Base-by-base conservation (phyloP, 306 rosid genomes). In the Echinosophora koreensis region DNA sequence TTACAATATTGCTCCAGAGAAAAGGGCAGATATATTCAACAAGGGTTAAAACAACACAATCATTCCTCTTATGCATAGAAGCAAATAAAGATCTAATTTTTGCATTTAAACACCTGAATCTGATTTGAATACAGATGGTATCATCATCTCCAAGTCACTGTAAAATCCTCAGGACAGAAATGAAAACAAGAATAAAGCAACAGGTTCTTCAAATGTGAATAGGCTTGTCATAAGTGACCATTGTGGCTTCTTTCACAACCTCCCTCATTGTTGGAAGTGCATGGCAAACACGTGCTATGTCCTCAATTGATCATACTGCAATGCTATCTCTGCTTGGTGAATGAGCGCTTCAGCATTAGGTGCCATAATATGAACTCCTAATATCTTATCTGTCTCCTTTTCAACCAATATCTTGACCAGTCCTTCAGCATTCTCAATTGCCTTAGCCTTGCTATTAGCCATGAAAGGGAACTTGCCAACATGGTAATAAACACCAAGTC, bases 391-490 rank as follows among this genome's bases (percentile, higher is more conserved):
- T 16, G 99, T 83, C 69, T 92, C 97, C 88, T 91, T 89, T 7
- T 96, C 99, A 17, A 97, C 99, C 77, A 96, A 22, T 72, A 96
- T 85, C 86, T 96, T 92, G 32, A 96, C 99, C 15, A 96, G 49
- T 73, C 98, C 99, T 86, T 96, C 99, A 11, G 99, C 98, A 71
- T 87, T 76, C 74, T 96, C 99, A 14, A 96, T 96, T 39, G 99
- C 99, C 93, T 92, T 92, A 51, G 98, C 99, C 82, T 98, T 86
- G 87, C 99, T 96, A 66, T 96, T 96, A n/a, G 99, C 98, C 89
- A 92, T 0, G 81, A 92, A 83, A 2, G 99, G 98, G 85, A 96
- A 96, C 88, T 96, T 96, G 28, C 99, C 99, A 14, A 96, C 98
- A 17, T 94, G 88, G 81, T 96, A 96, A 2, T 52, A 84, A 13